A percentile compares a stretch with the other conserved stretches of the same genome.
Conservation (phyloP, 2,329 filamentous ascomycete species). For the Talaromyces sp. region DNA sequence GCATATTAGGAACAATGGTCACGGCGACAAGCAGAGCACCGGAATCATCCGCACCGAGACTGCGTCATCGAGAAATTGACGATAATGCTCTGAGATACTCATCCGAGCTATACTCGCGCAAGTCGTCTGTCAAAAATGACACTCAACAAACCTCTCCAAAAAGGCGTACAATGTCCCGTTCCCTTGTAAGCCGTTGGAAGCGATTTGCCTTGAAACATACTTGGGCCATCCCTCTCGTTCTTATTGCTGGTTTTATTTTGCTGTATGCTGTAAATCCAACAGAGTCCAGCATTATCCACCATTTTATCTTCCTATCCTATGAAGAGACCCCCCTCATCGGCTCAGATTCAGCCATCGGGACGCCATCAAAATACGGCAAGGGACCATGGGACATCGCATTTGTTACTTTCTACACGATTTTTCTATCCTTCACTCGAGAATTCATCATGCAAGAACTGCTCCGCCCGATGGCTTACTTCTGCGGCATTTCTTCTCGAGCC, state of each 20-base stretch:
- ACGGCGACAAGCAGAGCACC: not conserved
- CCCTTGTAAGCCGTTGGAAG: not conserved
- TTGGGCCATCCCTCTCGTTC: conserved; percentile 3
- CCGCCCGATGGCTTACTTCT: conserved; percentile 1
- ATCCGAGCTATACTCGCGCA: not conserved
- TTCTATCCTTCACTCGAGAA: conserved; percentile 9
- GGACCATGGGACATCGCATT: conserved; percentile 9
- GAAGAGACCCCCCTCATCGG: not conserved
- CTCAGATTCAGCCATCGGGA: not conserved
- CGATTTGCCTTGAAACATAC: conserved; percentile 2
- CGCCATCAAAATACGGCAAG: conserved; percentile 4
- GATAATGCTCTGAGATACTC: not conserved
- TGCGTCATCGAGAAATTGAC: not conserved
- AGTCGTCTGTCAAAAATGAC: not conserved
- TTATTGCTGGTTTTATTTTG: not conserved
- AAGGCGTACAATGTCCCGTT: not conserved
- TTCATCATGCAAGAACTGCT: conserved; percentile 10
- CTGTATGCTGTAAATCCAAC: conserved; percentile 1
- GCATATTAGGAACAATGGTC: not conserved
- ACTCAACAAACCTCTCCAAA: not conserved
- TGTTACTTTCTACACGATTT: conserved; percentile 6
- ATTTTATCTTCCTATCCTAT: conserved; percentile 4
- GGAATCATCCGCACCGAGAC: not conserved
- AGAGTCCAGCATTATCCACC: not conserved
- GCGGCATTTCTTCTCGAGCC: conserved; percentile 1